Base-by-base conservation (phyloP, 805 yeast species). In the Kuraishia piskuri region DNA sequence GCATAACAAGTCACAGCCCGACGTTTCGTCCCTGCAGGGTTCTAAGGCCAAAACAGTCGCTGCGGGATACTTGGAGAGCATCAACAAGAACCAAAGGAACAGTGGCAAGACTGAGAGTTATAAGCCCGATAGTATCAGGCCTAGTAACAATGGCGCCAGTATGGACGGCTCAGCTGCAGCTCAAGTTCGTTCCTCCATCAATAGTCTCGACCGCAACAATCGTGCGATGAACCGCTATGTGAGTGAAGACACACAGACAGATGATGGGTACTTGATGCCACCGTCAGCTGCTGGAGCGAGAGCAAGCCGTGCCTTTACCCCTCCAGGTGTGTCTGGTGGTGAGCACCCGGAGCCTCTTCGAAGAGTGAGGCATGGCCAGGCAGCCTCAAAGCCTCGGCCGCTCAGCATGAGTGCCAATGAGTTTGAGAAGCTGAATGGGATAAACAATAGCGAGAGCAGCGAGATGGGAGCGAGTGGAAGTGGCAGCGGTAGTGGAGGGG, bases 331-430 rank as follows among this genome's bases (percentile, higher is more conserved):
- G 8, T n/a, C 48, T 12, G 17, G 25, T 20, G 14, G 23, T 8
- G 48, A 22, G 10, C 40, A 31, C 17, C 40, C 40, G 9, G 40
- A 31, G 17, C 40, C 40, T 12, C 17, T 31, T 14, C 9, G 40
- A 31, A 31, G 55, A 22, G 24, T 50, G n/a, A 25, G 44, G 19
- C 23, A 54, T 26, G 40, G 52, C 25, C 17, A 26, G 23, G 10
- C 53, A 52, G 37, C 46, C 14, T 31, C 40, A 14, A 31, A 31
- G 40, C 40, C 40, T 3, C 62, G 74, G 55, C 75, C 75, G 8
- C 59, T 64, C 22, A 68, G 72, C 54, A 68, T 70, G 72, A 71
- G 71, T 46, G 64, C 65, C 2, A 54, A 62, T 9, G 63, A 57
- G 8, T 58, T 60, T 53, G 55, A 57, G 9, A 56, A 57, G 21